Percentiles rank a stretch among this genome's conserved stretches.
phyloP scores from a whole-genome alignment of 148 eudicot species.

The Heliosperma pusillum region DNA sequence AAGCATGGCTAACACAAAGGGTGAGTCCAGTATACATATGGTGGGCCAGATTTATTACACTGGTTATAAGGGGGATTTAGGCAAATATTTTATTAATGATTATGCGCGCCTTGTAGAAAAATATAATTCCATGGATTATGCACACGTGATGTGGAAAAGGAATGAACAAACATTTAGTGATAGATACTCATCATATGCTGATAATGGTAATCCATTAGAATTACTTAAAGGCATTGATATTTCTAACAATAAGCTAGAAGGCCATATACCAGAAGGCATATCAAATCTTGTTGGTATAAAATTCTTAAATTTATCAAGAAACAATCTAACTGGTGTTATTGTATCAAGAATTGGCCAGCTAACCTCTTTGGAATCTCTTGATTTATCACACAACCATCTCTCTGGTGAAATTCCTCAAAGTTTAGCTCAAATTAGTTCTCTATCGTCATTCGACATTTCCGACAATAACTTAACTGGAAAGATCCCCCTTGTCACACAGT shows the following conservation, averaged over 20 bases:
- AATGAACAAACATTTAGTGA: background rate
- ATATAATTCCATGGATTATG: background rate
- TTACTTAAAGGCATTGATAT: background rate
- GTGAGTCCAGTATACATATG: background rate
- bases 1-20: conserved; percentile 3
- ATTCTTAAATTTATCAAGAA: conserved; percentile 13
- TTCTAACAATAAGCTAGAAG: background rate
- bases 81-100: too few species aligned
- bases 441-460: background rate
- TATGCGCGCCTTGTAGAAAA: too few species aligned
- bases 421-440: background rate
- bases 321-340: conserved; percentile 14
- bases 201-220: background rate
- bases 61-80: too few species aligned
- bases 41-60: too few species aligned
- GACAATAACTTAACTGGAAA: conserved; percentile 1
- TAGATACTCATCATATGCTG: too few species aligned
- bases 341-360: background rate
- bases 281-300: conserved; percentile 3
- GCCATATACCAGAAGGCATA: conserved; percentile 11
- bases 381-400: background rate
- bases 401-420: background rate
- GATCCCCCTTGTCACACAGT: background rate
- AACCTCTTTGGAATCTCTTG: conserved; percentile 1
- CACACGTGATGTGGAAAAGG: conserved; percentile 11